phyloP scores from a whole-genome alignment of 2,329 filamentous ascomycete genomes.

The Thelonectria rubi region DNA sequence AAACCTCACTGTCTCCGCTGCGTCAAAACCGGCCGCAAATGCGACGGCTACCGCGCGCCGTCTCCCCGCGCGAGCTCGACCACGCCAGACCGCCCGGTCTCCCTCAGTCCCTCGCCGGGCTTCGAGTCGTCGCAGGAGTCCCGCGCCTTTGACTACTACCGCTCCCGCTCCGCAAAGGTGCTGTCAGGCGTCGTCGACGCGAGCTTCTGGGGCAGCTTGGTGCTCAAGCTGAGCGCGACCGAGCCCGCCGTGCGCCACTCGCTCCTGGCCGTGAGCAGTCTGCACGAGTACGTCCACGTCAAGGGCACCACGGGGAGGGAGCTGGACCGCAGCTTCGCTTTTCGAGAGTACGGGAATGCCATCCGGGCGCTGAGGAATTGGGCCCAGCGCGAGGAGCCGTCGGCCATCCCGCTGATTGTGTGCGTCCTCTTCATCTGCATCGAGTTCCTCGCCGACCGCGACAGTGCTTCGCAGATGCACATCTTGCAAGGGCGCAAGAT shows the following conservation, averaged over 20 bases:
- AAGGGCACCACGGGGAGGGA: constrained; percentile 28
- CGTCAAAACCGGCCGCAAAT: constrained; percentile 63
- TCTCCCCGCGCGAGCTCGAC: constrained; percentile 29
- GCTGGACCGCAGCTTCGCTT: constrained; percentile 38
- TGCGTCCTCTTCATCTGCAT: constrained; percentile 63
- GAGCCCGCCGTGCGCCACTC: constrained; percentile 60
- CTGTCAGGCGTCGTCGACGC: constrained; percentile 55
- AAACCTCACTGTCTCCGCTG: constrained; percentile 63
- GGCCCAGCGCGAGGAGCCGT: constrained; percentile 42
- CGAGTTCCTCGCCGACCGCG: constrained; percentile 62
- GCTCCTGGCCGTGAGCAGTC: constrained; percentile 58
- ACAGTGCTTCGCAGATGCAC: constrained; percentile 55
- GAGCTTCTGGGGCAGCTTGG: constrained; percentile 55
- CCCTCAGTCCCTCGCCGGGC: constrained; percentile 31
- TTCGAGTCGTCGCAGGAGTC: constrained; percentile 35
- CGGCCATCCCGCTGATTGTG: constrained; percentile 51
- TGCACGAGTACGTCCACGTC: constrained; percentile 51
- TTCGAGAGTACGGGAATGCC: constrained; percentile 57
- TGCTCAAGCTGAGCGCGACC: constrained; percentile 55
- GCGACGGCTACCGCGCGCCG: constrained; percentile 60
- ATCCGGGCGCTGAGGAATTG: constrained; percentile 54
- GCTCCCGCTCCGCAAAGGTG: constrained; percentile 48
- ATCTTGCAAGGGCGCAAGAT: constrained; percentile 56
- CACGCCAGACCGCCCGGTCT: constrained; percentile 3
- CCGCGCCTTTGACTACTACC: constrained; percentile 48